These are phyloP conservation scores for Tricholoma terreum DNA, from an alignment of 768 basidiomycete species.

Conservation along the genomic window DNA sequence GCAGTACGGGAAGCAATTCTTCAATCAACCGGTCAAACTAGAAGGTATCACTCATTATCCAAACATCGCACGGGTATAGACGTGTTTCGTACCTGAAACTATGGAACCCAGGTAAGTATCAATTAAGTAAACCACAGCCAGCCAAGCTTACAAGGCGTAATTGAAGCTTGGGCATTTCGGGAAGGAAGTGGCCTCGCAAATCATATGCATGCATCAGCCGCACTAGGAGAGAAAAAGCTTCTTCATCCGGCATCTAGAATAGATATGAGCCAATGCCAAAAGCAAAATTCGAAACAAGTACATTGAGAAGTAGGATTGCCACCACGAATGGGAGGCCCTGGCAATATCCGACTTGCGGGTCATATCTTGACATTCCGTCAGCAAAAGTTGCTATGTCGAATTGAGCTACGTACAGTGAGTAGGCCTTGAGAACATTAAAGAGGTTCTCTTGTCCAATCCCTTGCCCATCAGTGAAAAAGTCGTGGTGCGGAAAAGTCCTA, in stretches of 20 bases:
- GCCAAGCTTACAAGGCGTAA: slow-evolving; percentile 67
- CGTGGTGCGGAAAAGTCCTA: slow-evolving; percentile 95
- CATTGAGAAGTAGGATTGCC: slow-evolving; percentile 89
- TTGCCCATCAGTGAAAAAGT: slow-evolving; percentile 91
- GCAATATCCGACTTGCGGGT: slow-evolving; percentile 94
- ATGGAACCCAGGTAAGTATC: slow-evolving; percentile 3
- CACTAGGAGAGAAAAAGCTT: slow-evolving; percentile 94
- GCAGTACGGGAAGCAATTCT: slow-evolving; percentile 87
- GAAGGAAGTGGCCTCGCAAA: slow-evolving; percentile 93
- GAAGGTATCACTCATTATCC: slow-evolving; percentile 6
- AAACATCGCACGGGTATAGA: not conserved
- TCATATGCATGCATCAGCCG: slow-evolving; percentile 96
- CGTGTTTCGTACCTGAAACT: slow-evolving; percentile 56
- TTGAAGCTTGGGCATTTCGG: slow-evolving; percentile 98
- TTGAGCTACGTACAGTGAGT: slow-evolving; percentile 67
- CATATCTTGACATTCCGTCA: slow-evolving; percentile 51
- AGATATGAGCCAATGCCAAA: slow-evolving; percentile 8
- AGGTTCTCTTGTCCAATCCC: slow-evolving; percentile 97
- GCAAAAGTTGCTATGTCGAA: slow-evolving; percentile 2
- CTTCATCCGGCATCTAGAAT: slow-evolving; percentile 96
- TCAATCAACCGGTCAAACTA: slow-evolving; percentile 95
- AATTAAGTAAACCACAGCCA: not conserved
- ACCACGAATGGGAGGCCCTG: slow-evolving; percentile 97
- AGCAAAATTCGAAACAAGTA: slow-evolving; percentile 31
- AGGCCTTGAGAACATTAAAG: slow-evolving; percentile 97